A percentile compares a stretch with the other conserved stretches of the same genome.
phyloP scores from a whole-genome alignment of 306 rosid species.

The Macrotyloma uniflorum region DNA sequence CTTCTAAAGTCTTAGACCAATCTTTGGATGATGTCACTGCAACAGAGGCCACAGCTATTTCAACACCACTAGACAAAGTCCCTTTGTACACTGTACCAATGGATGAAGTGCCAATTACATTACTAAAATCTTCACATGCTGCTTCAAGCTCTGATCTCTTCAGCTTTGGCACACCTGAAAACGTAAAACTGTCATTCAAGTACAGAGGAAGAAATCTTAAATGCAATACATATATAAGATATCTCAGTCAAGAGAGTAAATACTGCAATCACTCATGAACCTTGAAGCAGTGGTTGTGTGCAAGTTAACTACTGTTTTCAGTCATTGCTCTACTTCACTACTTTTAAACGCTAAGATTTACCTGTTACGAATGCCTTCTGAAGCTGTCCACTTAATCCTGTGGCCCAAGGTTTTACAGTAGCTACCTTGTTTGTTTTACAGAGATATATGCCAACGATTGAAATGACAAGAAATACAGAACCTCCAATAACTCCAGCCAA shows the following conservation, averaged over 20 bases:
- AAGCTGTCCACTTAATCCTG: conserved; percentile 98
- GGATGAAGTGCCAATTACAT: conserved; percentile 79
- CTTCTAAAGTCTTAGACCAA: conserved; percentile 73
- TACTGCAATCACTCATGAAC: neutral
- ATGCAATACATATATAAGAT: neutral
- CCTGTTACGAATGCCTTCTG: conserved; percentile 95
- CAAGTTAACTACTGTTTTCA: conserved; percentile 17
- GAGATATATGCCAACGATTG: conserved; percentile 50
- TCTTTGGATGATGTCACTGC: conserved; percentile 53
- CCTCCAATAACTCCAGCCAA: conserved; percentile 64
- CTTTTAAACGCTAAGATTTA: conserved; percentile 38
- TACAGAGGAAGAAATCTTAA: conserved; percentile 11
- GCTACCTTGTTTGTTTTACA: conserved; percentile 65
- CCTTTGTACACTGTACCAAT: conserved; percentile 88
- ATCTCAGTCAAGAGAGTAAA: conserved; percentile 12
- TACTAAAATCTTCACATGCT: conserved; percentile 98
- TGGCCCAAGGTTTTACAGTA: conserved; percentile 91
- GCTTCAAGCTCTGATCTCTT: conserved; percentile 87
- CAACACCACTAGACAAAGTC: conserved; percentile 93
- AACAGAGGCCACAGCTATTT: conserved; percentile 85
- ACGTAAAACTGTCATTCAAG: conserved; percentile 31
- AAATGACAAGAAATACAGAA: conserved; percentile 42
- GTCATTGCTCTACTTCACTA: conserved; percentile 14
- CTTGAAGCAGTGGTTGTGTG: neutral
- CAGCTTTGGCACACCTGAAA: conserved; percentile 89